Conservation (phyloP, 495 filamentous ascomycete species). For the Rhypophila decipiens region DNA sequence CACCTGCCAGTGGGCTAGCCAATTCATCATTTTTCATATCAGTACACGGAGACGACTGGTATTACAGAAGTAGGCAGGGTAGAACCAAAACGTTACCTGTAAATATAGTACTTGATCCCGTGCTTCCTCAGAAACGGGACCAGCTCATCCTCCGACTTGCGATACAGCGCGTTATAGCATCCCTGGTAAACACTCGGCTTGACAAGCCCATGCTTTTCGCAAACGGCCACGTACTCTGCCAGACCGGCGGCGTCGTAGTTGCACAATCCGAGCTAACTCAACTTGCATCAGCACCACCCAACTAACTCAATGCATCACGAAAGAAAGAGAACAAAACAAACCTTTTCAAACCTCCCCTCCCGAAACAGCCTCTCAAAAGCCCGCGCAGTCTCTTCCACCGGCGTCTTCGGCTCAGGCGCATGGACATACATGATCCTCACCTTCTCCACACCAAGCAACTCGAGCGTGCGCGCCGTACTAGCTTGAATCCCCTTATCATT, state of each 20-base stretch:
- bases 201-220: constrained; percentile 34
- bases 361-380: constrained; percentile 34
- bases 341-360: constrained; percentile 27
- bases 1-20: constrained; percentile 17
- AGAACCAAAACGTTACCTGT: too few species aligned
- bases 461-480: constrained; percentile 16
- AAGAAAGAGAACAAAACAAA: not conserved
- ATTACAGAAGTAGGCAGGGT: too few species aligned
- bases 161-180: constrained; percentile 37
- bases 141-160: constrained; percentile 33
- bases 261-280: constrained; percentile 33
- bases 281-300: too few species aligned
- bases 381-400: constrained; percentile 36
- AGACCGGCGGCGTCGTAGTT: constrained; percentile 39
- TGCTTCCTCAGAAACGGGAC: constrained; percentile 38
- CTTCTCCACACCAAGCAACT: constrained; percentile 8
- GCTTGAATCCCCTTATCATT: constrained; percentile 7
- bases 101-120: constrained; percentile 35
- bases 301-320: not conserved
- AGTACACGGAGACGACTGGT: too few species aligned
- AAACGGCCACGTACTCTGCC: constrained; percentile 33
- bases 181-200: constrained; percentile 47
- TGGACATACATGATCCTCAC: constrained; percentile 34
- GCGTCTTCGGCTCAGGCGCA: constrained; percentile 28
- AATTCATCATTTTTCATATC: too few species aligned